phyloP scores from a whole-genome alignment of 495 filamentous ascomycete genomes.

The Hypoxylon lienhwacheense region DNA sequence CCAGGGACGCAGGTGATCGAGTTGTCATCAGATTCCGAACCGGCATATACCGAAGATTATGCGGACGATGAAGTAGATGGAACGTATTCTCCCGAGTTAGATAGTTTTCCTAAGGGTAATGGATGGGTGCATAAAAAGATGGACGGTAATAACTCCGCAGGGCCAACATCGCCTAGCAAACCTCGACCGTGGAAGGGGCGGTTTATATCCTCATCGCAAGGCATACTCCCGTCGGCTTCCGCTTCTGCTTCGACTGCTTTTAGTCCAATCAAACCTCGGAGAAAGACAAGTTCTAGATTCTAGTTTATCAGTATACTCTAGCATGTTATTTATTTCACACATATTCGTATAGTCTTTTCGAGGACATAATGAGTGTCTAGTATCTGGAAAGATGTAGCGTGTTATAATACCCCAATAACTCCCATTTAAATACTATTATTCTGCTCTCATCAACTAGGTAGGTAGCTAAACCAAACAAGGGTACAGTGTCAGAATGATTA shows the following conservation, averaged over 20 bases:
- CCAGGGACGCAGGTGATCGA: constrained; percentile 46
- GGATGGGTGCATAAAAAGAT: constrained; percentile 36
- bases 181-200: neutral
- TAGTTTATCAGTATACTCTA: constrained; percentile 3
- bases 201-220: constrained; percentile 19
- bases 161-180: constrained; percentile 7
- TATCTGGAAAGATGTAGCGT: no score
- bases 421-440: no score
- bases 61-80: constrained; percentile 49
- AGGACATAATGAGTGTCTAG: no score
- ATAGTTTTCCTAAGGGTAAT: constrained; percentile 26
- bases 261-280: constrained; percentile 13
- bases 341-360: no score
- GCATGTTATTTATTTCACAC: no score
- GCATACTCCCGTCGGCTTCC: constrained; percentile 4
- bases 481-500: no score
- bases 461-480: no score
- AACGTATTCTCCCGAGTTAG: constrained; percentile 37
- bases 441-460: no score
- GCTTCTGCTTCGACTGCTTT: neutral
- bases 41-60: constrained; percentile 44
- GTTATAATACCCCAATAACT: no score
- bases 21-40: constrained; percentile 45
- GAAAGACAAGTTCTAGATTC: constrained; percentile 28
- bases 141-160: neutral